Evolutionary conservation across 768 basidiomycete species (phyloP).

Genomic region (Rhodotorula paludigena): DNA sequence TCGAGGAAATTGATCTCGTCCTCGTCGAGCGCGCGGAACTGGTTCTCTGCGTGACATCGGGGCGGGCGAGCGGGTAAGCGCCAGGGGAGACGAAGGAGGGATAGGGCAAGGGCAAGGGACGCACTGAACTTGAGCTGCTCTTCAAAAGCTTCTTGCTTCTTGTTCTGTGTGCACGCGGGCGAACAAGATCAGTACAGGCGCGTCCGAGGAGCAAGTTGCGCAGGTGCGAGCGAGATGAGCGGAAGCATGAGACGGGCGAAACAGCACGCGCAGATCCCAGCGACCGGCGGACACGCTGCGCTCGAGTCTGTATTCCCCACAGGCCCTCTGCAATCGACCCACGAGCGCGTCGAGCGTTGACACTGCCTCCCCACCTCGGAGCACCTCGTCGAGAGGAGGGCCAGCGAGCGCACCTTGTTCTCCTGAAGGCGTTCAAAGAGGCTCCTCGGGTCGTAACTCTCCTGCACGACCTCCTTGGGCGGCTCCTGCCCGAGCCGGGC

Average conservation of each 20-base stretch:
- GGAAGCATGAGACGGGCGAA: too few species aligned
- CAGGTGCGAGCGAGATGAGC: too few species aligned
- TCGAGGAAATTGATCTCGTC: conserved; percentile 49
- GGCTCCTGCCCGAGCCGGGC: conserved; percentile 49
- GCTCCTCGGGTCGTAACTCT: conserved; percentile 47
- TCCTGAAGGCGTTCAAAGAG: conserved; percentile 47
- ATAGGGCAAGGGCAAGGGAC: not conserved
- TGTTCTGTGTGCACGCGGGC: conserved; percentile 38
- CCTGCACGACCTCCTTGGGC: conserved; percentile 43
- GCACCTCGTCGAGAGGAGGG: too few species aligned
- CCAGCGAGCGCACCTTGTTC: conserved; percentile 42
- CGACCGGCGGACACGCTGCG: too few species aligned
- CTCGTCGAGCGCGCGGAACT: conserved; percentile 49
- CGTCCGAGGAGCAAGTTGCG: not conserved
- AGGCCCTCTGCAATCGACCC: too few species aligned
- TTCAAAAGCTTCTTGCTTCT: conserved; percentile 50
- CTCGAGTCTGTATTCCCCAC: too few species aligned
- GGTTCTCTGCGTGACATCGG: conserved; percentile 43
- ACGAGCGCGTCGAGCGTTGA: not conserved
- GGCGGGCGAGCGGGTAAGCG: not conserved
- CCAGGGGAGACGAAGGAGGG: not conserved
- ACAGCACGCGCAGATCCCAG: too few species aligned
- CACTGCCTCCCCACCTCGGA: not conserved
- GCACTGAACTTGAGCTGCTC: conserved; percentile 48
- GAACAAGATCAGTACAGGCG: too few species aligned